Evolutionary conservation across 140 eudicot species (phyloP), one percentile per base, ranked within the genome.

Genomic region (Bidens hawaiensis): DNA sequence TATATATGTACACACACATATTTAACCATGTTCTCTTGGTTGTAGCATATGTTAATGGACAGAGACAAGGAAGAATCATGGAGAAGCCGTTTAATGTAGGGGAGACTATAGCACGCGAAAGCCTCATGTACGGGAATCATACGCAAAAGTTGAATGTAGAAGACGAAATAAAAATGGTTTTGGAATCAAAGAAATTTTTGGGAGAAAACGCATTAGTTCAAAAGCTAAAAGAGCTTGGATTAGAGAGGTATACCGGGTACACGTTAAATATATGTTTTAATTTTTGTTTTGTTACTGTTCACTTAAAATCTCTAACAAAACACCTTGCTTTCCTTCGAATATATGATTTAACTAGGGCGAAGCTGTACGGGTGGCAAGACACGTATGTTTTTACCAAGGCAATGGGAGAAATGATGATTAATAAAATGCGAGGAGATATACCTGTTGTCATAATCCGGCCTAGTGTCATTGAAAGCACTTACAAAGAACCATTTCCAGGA

Each of bases 31-130:
- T 38, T 59, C 21, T 72, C 3, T 61, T 76, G 54, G 21, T 58
- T 71, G 75, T 85, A 90, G 97, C 97, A 55, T 90, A 90, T 74
- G 97, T 84, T 42, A 91, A 91, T 69, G 98, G 98, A 65, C 90
- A 84, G n/a, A n/a, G n/a, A n/a, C n/a, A n/a, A n/a, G n/a, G n/a
- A n/a, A n/a, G n/a, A n/a, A n/a, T n/a, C n/a, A 79, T 87, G 96
- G 98, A 91, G 69, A 84, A 73, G 73, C 85, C 95, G 8, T 91
- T 91, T 72, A 67, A 77, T 46, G 49, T 69, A 28, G 98, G 98
- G 2, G 96, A 91, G 31, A 87, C 87, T 55, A 87, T 87, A 70
- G 86, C 91, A 67, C 73, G 73, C 30, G 98, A 91, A 67, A 72
- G 65, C 62, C 71, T 79, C 21, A 25, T 64, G 6, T 65, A 25